Conservation (phyloP, 1,284 basidiomycete genomes). For the Bondarzewia mesenterica region DNA sequence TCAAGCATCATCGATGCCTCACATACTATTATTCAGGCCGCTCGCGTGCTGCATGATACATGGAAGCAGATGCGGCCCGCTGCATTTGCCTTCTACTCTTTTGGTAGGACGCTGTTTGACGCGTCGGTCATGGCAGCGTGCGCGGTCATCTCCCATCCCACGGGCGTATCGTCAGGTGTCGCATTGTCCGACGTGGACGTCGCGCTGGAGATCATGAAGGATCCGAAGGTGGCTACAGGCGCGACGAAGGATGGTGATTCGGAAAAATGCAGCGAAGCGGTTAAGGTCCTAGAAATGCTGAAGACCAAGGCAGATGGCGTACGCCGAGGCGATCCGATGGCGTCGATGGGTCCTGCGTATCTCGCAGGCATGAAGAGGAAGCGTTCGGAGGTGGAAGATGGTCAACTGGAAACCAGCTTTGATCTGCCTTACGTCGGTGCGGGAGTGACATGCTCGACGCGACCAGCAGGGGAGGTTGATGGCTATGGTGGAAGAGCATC, state of each 20-base stretch:
- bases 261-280: constrained; percentile 27
- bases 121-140: constrained; percentile 56
- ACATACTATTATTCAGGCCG: constrained; percentile 46
- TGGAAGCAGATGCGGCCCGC: constrained; percentile 31
- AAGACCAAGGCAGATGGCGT: constrained; percentile 37
- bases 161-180: constrained; percentile 34
- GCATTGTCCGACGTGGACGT: constrained; percentile 40
- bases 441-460: constrained; percentile 21
- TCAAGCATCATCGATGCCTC: constrained; percentile 53
- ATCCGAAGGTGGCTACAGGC: constrained; percentile 23
- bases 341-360: constrained; percentile 7
- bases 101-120: constrained; percentile 51
- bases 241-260: constrained; percentile 8
- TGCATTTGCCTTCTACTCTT: constrained; percentile 52
- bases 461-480: background rate
- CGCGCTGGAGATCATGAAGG: constrained; percentile 43
- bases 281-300: constrained; percentile 41
- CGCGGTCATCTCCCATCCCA: constrained; percentile 44
- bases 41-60: constrained; percentile 32
- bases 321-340: constrained; percentile 12
- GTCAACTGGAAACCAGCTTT: constrained; percentile 27
- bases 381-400: constrained; percentile 35
- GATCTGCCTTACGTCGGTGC: constrained; percentile 40
- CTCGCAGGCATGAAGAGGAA: constrained; percentile 43
- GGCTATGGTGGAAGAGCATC: background rate